Percentiles rank a stretch among this genome's conserved stretches.
phyloP scores from a whole-genome alignment of 108 stramenopile genomes.

The Cylindrotheca closterium region DNA sequence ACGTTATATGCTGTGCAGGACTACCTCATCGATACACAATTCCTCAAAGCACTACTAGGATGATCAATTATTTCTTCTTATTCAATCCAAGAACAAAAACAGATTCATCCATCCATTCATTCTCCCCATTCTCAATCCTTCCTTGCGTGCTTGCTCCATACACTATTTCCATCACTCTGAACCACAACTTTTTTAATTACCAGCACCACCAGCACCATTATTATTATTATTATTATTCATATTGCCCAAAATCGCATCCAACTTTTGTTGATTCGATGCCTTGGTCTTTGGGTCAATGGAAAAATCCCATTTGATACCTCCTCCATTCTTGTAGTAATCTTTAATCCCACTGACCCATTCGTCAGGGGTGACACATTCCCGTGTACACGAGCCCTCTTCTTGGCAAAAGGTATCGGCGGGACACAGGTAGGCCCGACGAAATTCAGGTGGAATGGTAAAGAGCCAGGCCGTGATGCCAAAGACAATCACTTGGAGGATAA shows the following conservation, averaged over 20 bases:
- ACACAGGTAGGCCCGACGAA: slow-evolving; percentile 44
- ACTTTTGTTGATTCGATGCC: background rate
- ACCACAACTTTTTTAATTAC: too few species aligned
- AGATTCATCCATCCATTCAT: too few species aligned
- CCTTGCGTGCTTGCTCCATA: too few species aligned
- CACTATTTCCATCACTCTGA: too few species aligned
- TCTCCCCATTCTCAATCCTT: too few species aligned
- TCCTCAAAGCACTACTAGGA: too few species aligned
- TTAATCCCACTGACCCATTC: slow-evolving; percentile 30
- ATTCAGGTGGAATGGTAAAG: slow-evolving; percentile 49
- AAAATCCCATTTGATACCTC: slow-evolving; percentile 48
- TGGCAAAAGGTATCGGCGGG: background rate
- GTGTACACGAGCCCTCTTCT: background rate
- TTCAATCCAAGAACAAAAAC: too few species aligned
- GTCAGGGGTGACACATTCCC: slow-evolving; percentile 27
- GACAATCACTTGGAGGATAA: slow-evolving; percentile 24
- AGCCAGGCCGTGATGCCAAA: slow-evolving; percentile 34
- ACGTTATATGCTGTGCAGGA: too few species aligned
- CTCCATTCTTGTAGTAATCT: slow-evolving; percentile 43
- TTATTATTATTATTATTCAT: background rate
- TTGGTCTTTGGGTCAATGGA: slow-evolving; percentile 23
- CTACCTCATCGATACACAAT: too few species aligned
- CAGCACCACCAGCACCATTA: too few species aligned
- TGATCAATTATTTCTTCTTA: too few species aligned
- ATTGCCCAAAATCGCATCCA: background rate